Evolutionary conservation across 2,329 filamentous ascomycete genomes (phyloP).

Genomic region (Botrytis elliptica): DNA sequence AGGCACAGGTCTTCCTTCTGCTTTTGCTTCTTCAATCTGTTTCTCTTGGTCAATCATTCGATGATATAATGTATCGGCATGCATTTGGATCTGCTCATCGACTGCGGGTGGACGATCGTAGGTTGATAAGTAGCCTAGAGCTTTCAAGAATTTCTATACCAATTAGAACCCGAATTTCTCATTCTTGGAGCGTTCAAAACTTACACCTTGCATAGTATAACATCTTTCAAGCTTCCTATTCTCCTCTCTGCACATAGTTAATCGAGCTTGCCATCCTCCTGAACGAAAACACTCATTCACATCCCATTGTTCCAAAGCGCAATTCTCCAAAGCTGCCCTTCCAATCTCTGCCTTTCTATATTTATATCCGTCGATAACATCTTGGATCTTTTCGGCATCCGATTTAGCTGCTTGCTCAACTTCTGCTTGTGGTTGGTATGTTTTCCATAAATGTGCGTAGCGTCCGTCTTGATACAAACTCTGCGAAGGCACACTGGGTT

Average conservation of each 20-base stretch:
- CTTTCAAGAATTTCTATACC: constrained; percentile 76
- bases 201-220: constrained; percentile 81
- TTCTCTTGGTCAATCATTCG: constrained; percentile 81
- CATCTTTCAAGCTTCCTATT: constrained; percentile 79
- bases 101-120: constrained; percentile 62
- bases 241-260: constrained; percentile 80
- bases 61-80: constrained; percentile 87
- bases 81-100: constrained; percentile 91
- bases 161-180: constrained; percentile 10
- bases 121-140: constrained; percentile 78
- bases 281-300: constrained; percentile 79
- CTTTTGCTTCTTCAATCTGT: constrained; percentile 67
- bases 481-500: constrained; percentile 38
- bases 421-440: constrained; percentile 71
- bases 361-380: constrained; percentile 82
- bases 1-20: constrained; percentile 57
- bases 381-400: constrained; percentile 76
- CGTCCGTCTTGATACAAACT: constrained; percentile 68
- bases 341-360: constrained; percentile 76
- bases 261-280: constrained; percentile 64
- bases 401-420: constrained; percentile 68
- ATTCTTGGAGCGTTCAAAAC: constrained; percentile 32
- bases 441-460: constrained; percentile 89
- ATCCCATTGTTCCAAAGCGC: constrained; percentile 79
- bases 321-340: constrained; percentile 86